These are phyloP conservation scores for Fragaria vesca DNA, from an alignment of 306 rosid species.

Conservation along the genomic window DNA sequence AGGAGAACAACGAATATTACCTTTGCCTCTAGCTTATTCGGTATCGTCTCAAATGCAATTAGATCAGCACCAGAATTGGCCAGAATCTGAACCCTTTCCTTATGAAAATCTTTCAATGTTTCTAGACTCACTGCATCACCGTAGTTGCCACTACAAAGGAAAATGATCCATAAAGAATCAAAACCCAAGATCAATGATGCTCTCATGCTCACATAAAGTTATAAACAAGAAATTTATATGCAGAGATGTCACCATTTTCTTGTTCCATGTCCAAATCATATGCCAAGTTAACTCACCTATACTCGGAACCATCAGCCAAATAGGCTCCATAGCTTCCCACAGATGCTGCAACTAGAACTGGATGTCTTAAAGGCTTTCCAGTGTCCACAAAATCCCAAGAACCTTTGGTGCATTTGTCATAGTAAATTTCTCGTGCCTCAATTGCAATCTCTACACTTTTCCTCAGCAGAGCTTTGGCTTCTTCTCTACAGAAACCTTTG, in stretches of 20 bases:
- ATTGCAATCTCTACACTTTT: slow-evolving; percentile 77
- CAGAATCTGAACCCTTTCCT: slow-evolving; percentile 76
- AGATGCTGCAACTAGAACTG: slow-evolving; percentile 80
- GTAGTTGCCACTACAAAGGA: slow-evolving; percentile 59
- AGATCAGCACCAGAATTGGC: slow-evolving; percentile 75
- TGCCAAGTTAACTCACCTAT: slow-evolving; percentile 33
- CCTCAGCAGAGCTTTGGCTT: slow-evolving; percentile 58
- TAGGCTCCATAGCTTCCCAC: slow-evolving; percentile 93
- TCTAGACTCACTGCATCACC: slow-evolving; percentile 61
- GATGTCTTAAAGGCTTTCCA: slow-evolving; percentile 38
- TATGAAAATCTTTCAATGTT: slow-evolving; percentile 69
- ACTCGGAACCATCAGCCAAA: slow-evolving; percentile 76
- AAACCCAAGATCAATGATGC: background rate
- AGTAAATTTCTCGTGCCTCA: slow-evolving; percentile 69
- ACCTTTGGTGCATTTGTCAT: slow-evolving; percentile 55
- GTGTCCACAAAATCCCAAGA: slow-evolving; percentile 44
- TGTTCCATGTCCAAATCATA: background rate
- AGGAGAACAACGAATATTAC: slow-evolving; percentile 27
- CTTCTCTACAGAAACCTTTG: slow-evolving; percentile 66
- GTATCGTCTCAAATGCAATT: slow-evolving; percentile 87
- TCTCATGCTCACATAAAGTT: background rate
- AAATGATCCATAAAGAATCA: background rate
- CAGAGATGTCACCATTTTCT: background rate
- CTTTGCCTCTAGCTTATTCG: slow-evolving; percentile 77
- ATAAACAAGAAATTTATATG: background rate